These are phyloP conservation scores for Populus davidiana DNA, from an alignment of 345 rosid genomes.

Conservation along the genomic window DNA sequence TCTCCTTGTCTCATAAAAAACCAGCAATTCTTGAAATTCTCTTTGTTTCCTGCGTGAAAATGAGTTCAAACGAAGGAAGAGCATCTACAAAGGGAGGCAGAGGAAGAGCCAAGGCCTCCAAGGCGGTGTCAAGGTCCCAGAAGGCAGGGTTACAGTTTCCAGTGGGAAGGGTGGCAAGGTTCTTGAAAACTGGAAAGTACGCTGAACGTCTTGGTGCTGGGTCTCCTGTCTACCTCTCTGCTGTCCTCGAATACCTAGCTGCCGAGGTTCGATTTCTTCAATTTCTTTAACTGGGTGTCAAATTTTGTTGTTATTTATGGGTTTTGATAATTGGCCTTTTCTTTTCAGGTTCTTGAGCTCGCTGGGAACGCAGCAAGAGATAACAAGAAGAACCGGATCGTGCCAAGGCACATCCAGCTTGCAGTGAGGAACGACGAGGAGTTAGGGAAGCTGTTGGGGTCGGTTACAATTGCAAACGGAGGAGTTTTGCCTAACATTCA, in stretches of 20 bases:
- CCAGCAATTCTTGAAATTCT: too few species aligned
- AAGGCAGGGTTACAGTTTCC: conserved; percentile 78
- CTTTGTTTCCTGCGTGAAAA: neutral
- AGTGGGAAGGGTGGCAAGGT: conserved; percentile 65
- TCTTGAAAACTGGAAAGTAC: conserved; percentile 64
- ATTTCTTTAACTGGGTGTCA: neutral
- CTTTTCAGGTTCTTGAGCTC: conserved; percentile 54
- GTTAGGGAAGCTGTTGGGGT: conserved; percentile 55
- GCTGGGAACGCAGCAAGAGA: conserved; percentile 79
- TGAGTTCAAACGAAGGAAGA: conserved; percentile 38
- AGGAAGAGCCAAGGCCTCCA: conserved; percentile 62
- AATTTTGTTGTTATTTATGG: neutral
- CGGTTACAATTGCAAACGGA: conserved; percentile 66
- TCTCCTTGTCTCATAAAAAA: too few species aligned
- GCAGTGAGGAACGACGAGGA: conserved; percentile 74
- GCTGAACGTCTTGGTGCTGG: conserved; percentile 75
- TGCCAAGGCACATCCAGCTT: conserved; percentile 71
- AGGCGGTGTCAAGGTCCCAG: conserved; percentile 56
- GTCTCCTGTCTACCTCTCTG: conserved; percentile 71
- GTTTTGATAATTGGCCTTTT: neutral
- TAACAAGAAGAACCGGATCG: conserved; percentile 67
- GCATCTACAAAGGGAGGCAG: conserved; percentile 56
- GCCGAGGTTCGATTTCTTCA: conserved; percentile 46
- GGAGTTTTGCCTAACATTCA: conserved; percentile 76
- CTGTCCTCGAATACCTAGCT: conserved; percentile 75